These are phyloP conservation scores for Asparagopsis taxiformis DNA, from an alignment of 31 red algal species.

Conservation along the genomic window DNA sequence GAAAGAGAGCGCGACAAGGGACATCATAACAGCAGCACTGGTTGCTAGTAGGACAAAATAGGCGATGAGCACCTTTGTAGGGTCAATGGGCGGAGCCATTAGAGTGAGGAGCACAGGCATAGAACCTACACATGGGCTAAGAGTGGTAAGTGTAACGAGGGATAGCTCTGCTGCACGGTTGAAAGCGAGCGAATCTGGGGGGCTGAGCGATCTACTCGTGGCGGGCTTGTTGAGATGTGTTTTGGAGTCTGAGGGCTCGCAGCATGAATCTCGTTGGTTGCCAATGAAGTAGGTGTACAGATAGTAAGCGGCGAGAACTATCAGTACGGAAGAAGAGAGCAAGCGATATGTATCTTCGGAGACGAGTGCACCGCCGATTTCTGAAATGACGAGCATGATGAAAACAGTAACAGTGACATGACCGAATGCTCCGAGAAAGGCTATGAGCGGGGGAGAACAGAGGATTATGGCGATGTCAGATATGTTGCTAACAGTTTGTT, in stretches of 20 bases:
- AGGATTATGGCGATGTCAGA: too few species aligned
- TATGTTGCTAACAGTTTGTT: too few species aligned
- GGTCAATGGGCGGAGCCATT: conserved; percentile 38
- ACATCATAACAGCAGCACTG: conserved; percentile 30
- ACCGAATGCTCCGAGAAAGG: conserved; percentile 34
- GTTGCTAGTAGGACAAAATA: conserved; percentile 19
- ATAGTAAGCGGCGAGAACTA: conserved; percentile 43
- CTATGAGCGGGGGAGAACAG: background rate
- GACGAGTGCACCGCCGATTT: conserved; percentile 35
- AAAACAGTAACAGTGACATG: conserved; percentile 41
- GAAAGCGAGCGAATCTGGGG: conserved; percentile 23
- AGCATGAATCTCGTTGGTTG: conserved; percentile 17
- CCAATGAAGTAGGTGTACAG: conserved; percentile 38
- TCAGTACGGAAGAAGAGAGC: conserved; percentile 17
- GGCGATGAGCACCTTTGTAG: conserved; percentile 27
- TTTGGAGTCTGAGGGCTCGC: conserved; percentile 5
- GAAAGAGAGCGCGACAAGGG: conserved; percentile 32
- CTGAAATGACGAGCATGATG: conserved; percentile 35
- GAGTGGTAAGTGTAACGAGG: conserved; percentile 36
- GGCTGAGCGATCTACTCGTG: background rate
- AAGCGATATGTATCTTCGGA: conserved; percentile 36
- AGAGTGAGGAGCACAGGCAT: conserved; percentile 58
- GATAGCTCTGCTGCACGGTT: conserved; percentile 36
- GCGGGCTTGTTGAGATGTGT: background rate
- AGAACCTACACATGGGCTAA: conserved; percentile 51